Conservation (phyloP, 345 rosid genomes). For the Acer campestre region DNA sequence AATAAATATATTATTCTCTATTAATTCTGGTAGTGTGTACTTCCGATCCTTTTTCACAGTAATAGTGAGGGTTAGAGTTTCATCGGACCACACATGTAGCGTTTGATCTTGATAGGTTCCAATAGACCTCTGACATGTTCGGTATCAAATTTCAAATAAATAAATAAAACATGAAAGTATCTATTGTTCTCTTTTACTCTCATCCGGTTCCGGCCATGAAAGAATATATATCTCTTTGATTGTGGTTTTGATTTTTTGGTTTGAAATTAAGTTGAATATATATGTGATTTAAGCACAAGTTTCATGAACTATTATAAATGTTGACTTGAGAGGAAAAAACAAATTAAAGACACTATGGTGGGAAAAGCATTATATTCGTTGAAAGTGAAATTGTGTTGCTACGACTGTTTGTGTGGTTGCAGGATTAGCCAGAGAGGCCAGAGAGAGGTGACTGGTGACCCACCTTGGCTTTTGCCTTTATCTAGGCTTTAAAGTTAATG, state of each 20-base stretch:
- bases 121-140: too few species aligned
- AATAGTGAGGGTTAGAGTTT: too few species aligned
- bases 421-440: neutral
- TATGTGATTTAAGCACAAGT: neutral
- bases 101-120: too few species aligned
- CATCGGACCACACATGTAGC: too few species aligned
- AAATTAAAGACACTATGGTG: neutral
- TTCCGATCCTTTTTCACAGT: too few species aligned
- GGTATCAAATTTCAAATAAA: too few species aligned
- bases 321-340: neutral
- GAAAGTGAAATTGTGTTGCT: conserved; percentile 1
- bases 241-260: neutral
- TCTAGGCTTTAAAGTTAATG: neutral
- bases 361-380: neutral
- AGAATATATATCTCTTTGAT: neutral
- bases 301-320: neutral
- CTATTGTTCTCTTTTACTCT: neutral
- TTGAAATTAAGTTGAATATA: neutral
- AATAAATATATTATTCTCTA: too few species aligned
- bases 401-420: neutral
- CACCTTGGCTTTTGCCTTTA: neutral
- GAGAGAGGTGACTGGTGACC: neutral
- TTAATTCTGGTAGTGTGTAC: too few species aligned
- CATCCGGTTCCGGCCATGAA: neutral
- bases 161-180: neutral